Evolutionary conservation across 176 grass and related monocot genomes (phyloP).

Genomic region (Zoysia pacifica): DNA sequence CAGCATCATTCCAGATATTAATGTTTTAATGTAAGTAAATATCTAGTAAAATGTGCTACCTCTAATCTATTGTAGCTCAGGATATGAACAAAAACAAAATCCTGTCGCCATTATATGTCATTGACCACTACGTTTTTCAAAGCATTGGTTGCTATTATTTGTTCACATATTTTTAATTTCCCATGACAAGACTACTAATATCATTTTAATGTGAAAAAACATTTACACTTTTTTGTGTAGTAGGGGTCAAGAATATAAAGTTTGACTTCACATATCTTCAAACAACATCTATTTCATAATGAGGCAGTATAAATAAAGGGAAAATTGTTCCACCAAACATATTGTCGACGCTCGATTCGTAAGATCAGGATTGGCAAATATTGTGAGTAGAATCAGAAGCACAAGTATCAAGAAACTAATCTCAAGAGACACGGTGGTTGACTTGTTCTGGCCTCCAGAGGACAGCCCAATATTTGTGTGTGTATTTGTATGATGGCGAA

Average conservation of each 20-base stretch:
- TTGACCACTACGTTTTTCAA: not conserved
- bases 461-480: no score
- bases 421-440: no score
- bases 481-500: no score
- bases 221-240: not conserved
- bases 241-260: not conserved
- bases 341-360: no score
- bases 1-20: constrained; percentile 9
- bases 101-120: not conserved
- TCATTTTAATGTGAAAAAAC: no score
- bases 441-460: no score
- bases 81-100: not conserved
- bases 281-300: not conserved
- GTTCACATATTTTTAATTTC: not conserved
- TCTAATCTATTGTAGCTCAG: not conserved
- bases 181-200: not conserved
- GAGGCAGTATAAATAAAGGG: constrained; percentile 1
- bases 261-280: not conserved
- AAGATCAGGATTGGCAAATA: no score
- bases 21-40: constrained; percentile 24
- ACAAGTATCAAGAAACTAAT: no score
- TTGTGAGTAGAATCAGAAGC: no score
- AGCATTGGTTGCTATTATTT: not conserved
- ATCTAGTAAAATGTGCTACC: not conserved
- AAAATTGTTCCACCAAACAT: not conserved